Evolutionary conservation across 2,329 filamentous ascomycete genomes (phyloP), one percentile per base, ranked within the genome.

Genomic region (Aspergillus luchuensis): DNA sequence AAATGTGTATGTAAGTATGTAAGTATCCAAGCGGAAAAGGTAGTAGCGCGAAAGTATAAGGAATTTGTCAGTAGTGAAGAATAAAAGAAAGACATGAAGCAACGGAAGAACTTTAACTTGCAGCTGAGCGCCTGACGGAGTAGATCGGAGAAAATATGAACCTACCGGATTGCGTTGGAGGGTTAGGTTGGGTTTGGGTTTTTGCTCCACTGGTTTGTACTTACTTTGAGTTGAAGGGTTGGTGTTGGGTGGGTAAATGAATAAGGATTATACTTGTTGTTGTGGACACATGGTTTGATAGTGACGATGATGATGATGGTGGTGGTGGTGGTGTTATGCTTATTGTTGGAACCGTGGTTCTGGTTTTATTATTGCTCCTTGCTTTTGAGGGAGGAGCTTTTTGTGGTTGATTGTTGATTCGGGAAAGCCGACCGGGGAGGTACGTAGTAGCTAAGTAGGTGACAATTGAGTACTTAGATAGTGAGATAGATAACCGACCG

Each of bases 81-180:
- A 36, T n/a, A 13, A 36, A 36, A 13, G 2, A 36, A 30, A 30
- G 4, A 30, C 10, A 36, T 39, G 52, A 43, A 28, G 25, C 41
- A 39, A 11, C 43, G 28, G 43, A 45, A 39, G 47, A 39, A 38
- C 33, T 36, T 57, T 49, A 57, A 57, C 45, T 48, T 63, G 61
- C 61, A 25, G 25, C 23, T 25, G 25, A 63, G 33, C 49, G 33
- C 52, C 4, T 43, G 61, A 58, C 56, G 58, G 50, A 53, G 19
- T 50, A 11, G 10, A 23, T 56, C 38, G 49, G 59, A 60, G 53
- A 52, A 52, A 62, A 57, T 48, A 36, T 58, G 47, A 38, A 53
- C 57, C 41, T 63, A 49, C 47, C 48, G 33, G 45, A 11, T 60
- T 56, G 47, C 25, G 23, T 33, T 30, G 28, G 28, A 11, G 25